phyloP scores from a whole-genome alignment of 768 basidiomycete species.

The Termitomyces sp. region DNA sequence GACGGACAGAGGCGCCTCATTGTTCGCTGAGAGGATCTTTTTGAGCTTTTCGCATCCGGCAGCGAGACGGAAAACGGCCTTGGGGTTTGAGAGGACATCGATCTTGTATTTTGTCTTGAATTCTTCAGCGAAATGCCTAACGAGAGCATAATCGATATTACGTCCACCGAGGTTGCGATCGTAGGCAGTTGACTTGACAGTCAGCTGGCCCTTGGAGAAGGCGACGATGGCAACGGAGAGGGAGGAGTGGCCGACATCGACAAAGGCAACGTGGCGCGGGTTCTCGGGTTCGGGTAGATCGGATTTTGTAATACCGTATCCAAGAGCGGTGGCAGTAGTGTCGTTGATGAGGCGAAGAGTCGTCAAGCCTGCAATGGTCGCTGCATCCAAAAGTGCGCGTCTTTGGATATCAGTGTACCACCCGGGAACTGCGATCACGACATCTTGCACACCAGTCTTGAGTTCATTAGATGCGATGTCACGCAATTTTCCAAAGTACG shows the following conservation, averaged over 20 bases:
- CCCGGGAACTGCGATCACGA: slow-evolving; percentile 94
- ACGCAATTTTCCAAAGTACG: slow-evolving; percentile 86
- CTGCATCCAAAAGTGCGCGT: slow-evolving; percentile 85
- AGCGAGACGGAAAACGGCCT: slow-evolving; percentile 86
- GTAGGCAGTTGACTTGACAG: slow-evolving; percentile 83
- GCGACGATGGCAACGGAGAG: slow-evolving; percentile 84
- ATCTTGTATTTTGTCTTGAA: slow-evolving; percentile 99
- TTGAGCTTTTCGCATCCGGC: slow-evolving; percentile 92
- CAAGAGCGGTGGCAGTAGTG: slow-evolving; percentile 91
- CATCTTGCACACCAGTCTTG: slow-evolving; percentile 80
- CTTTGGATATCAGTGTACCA: slow-evolving; percentile 96
- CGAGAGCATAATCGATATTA: slow-evolving; percentile 90
- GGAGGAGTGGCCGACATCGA: slow-evolving; percentile 93
- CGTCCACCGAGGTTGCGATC: slow-evolving; percentile 94
- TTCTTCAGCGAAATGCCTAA: slow-evolving; percentile 82
- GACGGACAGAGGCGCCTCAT: slow-evolving; percentile 83
- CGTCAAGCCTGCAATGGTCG: slow-evolving; percentile 84
- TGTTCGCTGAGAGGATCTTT: slow-evolving; percentile 93
- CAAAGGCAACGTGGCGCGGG: slow-evolving; percentile 85
- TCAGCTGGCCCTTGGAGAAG: slow-evolving; percentile 90
- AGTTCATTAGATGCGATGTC: slow-evolving; percentile 85
- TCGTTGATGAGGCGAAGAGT: slow-evolving; percentile 95
- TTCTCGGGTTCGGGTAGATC: slow-evolving; percentile 84
- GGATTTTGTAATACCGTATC: slow-evolving; percentile 97
- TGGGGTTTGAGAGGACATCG: slow-evolving; percentile 86